A percentile compares a stretch with the other conserved stretches of the same genome.
Conservation (phyloP, 257 asterid genomes). For the Anisodus acutangulus region DNA sequence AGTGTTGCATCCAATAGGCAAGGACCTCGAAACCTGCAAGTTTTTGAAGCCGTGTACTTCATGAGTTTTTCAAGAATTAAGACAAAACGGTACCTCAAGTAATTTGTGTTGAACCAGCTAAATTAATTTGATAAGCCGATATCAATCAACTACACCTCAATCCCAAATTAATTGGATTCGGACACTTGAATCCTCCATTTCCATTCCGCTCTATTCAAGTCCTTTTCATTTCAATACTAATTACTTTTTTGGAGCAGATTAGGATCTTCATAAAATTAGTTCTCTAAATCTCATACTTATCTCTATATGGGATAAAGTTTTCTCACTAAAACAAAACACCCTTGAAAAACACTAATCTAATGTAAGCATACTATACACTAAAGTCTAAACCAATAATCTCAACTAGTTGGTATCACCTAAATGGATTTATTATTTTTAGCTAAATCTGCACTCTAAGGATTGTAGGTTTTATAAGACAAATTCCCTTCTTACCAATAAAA, state of each 20-base stretch:
- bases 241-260: not conserved
- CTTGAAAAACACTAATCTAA: slow-evolving; percentile 13
- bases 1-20: slow-evolving; percentile 85
- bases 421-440: slow-evolving; percentile 21
- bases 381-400: not conserved
- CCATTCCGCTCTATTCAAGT: slow-evolving; percentile 14
- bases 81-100: slow-evolving; percentile 8
- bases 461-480: not conserved
- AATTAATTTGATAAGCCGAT: not conserved
- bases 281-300: not conserved
- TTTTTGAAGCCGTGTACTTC: slow-evolving; percentile 8
- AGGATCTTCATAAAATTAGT: slow-evolving; percentile 1
- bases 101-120: not conserved
- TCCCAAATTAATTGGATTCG: slow-evolving; percentile 15
- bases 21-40: slow-evolving; percentile 82
- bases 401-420: slow-evolving; percentile 14
- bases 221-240: slow-evolving; percentile 2
- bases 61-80: slow-evolving; percentile 27
- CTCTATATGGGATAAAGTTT: not conserved
- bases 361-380: not conserved
- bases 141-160: not conserved
- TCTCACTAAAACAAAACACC: not conserved
- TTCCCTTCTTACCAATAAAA: not conserved
- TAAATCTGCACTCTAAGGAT: slow-evolving; percentile 5
- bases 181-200: not conserved